Conservation (phyloP, 176 grass and related monocot species). For the Triticum timopheevii region DNA sequence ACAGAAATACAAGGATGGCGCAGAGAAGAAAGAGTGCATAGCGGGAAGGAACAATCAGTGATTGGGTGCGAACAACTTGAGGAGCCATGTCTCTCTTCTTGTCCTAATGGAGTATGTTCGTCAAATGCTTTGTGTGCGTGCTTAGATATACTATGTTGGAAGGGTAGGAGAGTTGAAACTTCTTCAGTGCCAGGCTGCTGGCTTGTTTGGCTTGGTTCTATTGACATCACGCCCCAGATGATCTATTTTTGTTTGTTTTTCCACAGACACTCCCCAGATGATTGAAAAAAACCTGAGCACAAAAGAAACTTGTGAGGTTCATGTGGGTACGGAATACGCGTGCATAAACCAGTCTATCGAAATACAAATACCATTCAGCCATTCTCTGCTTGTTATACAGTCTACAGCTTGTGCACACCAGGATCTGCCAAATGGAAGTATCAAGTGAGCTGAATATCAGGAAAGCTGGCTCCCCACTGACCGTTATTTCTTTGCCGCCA, state of each 20-base stretch:
- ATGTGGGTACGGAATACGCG: background rate
- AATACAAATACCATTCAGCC: too few species aligned
- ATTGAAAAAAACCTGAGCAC: background rate
- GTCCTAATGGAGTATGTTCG: background rate
- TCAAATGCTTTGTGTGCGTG: too few species aligned
- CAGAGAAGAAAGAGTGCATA: background rate
- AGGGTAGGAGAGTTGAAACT: background rate
- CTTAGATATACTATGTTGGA: too few species aligned
- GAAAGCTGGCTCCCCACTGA: too few species aligned
- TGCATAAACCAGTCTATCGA: background rate
- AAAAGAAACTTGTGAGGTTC: background rate
- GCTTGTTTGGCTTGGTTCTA: too few species aligned
- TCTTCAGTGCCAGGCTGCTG: too few species aligned
- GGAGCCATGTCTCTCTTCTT: background rate
- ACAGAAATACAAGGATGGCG: conserved; percentile 5
- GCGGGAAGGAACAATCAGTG: background rate
- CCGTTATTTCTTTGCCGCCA: too few species aligned
- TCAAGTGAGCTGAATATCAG: too few species aligned
- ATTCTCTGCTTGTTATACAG: too few species aligned
- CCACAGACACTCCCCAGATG: background rate
- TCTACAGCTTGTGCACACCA: background rate
- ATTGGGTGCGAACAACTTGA: background rate
- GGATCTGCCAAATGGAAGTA: background rate
- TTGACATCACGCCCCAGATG: too few species aligned
- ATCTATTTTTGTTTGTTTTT: too few species aligned